phyloP scores from a whole-genome alignment of 2,329 filamentous ascomycete genomes.

The Talaromyces funiculosus region DNA sequence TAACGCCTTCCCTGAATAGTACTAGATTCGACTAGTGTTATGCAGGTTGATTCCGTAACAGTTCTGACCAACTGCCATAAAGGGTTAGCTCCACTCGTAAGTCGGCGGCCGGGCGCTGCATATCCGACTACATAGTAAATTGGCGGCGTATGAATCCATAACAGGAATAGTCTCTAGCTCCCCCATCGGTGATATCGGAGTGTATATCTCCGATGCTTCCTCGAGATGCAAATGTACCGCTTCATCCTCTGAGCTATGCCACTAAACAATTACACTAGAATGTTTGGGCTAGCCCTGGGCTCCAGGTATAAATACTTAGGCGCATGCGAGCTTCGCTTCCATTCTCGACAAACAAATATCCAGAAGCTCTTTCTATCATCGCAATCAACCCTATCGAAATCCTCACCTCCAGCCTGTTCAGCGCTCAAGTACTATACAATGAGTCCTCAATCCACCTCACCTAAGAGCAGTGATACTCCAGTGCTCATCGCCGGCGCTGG shows the following conservation, averaged over 20 bases:
- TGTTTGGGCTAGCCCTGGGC: not conserved
- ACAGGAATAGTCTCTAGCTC: not conserved
- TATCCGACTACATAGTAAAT: not conserved
- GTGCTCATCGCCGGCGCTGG: conserved; percentile 36
- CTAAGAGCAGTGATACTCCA: not conserved
- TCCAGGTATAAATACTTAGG: not conserved
- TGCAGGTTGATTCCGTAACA: no score
- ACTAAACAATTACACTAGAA: not conserved
- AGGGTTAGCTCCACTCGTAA: not conserved
- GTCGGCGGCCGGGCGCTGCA: not conserved
- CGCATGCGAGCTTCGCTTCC: not conserved
- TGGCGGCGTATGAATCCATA: not conserved
- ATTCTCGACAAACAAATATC: not conserved
- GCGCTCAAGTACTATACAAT: not conserved
- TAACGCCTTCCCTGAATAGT: no score
- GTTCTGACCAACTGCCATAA: not conserved
- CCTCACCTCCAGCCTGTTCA: not conserved
- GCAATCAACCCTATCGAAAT: not conserved
- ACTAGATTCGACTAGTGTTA: no score
- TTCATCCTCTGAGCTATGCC: not conserved
- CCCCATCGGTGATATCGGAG: not conserved
- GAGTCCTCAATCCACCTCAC: not conserved
- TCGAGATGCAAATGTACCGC: not conserved
- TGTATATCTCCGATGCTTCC: not conserved
- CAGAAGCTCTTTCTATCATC: not conserved